Base-by-base conservation (phyloP, 768 basidiomycete species). In the Phanerochaete sordida region DNA sequence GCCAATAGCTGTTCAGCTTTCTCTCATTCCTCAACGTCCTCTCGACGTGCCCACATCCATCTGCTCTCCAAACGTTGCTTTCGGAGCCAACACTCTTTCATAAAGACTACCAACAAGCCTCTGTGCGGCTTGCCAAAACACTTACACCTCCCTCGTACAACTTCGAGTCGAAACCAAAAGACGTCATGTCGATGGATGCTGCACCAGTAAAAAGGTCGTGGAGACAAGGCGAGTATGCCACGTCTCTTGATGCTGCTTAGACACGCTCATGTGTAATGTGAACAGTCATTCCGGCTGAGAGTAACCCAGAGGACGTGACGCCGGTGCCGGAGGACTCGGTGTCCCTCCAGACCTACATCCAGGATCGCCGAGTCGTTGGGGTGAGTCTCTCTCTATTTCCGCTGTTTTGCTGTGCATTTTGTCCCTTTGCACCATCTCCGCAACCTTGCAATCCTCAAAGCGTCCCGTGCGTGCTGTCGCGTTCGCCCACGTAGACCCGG, bases 341-440 rank as follows among this genome's bases (percentile, higher is more conserved):
- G 44, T 81, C 83, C 63, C 80, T 90, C 64, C 79, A 84, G 67
- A 79, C 83, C 65, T 91, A 89, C 78, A 86, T 93, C 75, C 84
- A 88, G 70, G 91, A 93, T 75, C 81, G 86, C 52, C 84, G 91
- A 54, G 90, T 93, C 74, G 79, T 88, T 52, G 89, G 89, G 54
- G 89, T 91, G 81, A 62, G 86, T 79, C 16, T 46, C 23, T 12
- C 44, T 37, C 33, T 35, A 35, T 49, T 48, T 47, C 48, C 37
- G 21, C 23, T 55, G 33, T 54, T 51, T 44, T 9, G 30, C 23
- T 45, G 56, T 57, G 60, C 33, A 35, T 35, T 35, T 35, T 35
- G 33, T 35, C 13, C 13, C n/a, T 35, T 35, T 35, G 33, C 7
- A 35, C 13, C 33, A 35, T 35, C 13, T 35, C 33, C 33, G 33